Evolutionary conservation across 2,329 filamentous ascomycete genomes (phyloP), one percentile per base, ranked within the genome.

Genomic region (Claviceps quebecensis): DNA sequence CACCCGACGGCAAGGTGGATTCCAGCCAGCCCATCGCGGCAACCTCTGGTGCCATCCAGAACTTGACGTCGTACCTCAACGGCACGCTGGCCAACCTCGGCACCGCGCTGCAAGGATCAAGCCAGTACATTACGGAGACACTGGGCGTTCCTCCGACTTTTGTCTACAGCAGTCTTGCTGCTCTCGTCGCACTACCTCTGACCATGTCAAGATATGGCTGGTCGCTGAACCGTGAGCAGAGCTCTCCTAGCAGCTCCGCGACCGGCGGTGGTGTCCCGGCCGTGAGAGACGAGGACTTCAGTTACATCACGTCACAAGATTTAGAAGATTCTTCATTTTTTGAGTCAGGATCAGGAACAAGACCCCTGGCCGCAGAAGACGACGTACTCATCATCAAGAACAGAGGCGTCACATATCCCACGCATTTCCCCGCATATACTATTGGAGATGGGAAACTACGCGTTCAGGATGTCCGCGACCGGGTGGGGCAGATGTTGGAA

Each of bases 271-370:
- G 73, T 43, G 67, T 74, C 9, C 77, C 81, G 36, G 75, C 81
- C 56, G 81, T 90, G 54, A 85, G 80, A 59, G 84, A 88, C 58
- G 78, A 83, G 37, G 86, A 90, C 69, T 91, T 82, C 65, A 84
- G 80, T 63, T 90, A 91, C 70, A 89, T 90, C 62, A 88, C 85
- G n/a, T 81, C 82, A 29, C 80, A 86, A 60, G 85, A 90, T 60
- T 66, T 89, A 40, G 73, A 78, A 54, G 66, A 70, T 38, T 65
- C 65, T 26, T 66, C 62, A 54, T 58, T 63, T 56, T 11, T 41
- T 14, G 45, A 39, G 44, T 38, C 44, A 23, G 29, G 40, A 43
- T 38, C 47, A 8, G 45, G n/a, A 19, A 43, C 45, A 9, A 45
- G 23, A 13, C 40, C 22, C 16, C n/a, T 43, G 23, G 26, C 43